Conservation (phyloP, 1,139 yeast species). For the Taphrina flavorubra region DNA sequence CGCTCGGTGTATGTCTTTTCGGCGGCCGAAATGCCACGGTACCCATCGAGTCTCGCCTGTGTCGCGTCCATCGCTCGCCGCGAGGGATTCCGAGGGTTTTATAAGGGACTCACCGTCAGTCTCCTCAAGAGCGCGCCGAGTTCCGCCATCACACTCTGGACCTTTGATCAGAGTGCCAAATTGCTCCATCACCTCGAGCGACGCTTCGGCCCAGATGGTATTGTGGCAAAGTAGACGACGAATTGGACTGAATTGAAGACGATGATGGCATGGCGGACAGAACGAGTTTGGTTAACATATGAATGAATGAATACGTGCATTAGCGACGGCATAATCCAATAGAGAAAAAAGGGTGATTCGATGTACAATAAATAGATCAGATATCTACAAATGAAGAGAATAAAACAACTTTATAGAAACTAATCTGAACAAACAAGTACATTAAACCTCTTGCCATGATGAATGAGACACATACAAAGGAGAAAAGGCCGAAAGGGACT, state of each 20-base stretch:
- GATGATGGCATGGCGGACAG: neutral
- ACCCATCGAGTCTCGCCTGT: slow-evolving; percentile 60
- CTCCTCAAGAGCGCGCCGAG: slow-evolving; percentile 72
- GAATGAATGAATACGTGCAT: too few species aligned
- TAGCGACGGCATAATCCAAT: too few species aligned
- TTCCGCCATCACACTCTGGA: slow-evolving; percentile 66
- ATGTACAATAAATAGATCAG: neutral
- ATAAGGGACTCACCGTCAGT: slow-evolving; percentile 71
- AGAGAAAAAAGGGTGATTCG: too few species aligned
- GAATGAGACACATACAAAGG: too few species aligned
- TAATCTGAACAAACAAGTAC: too few species aligned
- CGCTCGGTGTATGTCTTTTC: slow-evolving; percentile 22
- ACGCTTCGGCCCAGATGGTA: neutral
- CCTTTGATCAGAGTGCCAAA: slow-evolving; percentile 58
- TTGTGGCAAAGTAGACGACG: neutral
- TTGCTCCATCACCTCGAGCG: slow-evolving; percentile 17
- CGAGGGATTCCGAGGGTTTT: slow-evolving; percentile 68
- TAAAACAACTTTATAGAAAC: neutral
- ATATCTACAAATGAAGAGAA: neutral
- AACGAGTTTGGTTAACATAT: too few species aligned
- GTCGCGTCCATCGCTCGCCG: slow-evolving; percentile 64
- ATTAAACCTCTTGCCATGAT: too few species aligned
- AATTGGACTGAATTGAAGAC: neutral
- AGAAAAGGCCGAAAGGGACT: too few species aligned
- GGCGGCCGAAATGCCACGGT: slow-evolving; percentile 41